A percentile compares a stretch with the other conserved stretches of the same genome.
phyloP scores from a whole-genome alignment of 2,329 filamentous ascomycete genomes.

The Esteya vermicola region DNA sequence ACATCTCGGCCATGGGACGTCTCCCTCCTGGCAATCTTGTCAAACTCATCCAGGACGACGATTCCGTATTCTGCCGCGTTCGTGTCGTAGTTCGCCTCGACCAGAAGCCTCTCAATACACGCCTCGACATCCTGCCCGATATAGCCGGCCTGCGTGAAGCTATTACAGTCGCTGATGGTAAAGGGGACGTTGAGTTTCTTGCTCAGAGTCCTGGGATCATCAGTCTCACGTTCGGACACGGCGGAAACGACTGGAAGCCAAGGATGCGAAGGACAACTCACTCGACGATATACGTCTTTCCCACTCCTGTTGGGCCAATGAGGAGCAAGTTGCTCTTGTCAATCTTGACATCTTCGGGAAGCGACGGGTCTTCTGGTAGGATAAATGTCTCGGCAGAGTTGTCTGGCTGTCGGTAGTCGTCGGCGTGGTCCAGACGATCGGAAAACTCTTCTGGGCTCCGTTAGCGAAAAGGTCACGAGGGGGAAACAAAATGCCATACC shows the following conservation, averaged over 20 bases:
- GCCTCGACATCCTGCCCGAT: conserved; percentile 97
- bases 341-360: conserved; percentile 49
- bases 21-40: conserved; percentile 87
- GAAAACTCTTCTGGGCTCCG: conserved; percentile 41
- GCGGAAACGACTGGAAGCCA: not conserved
- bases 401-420: conserved; percentile 12
- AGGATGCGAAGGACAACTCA: conserved; percentile 13
- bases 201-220: conserved; percentile 58
- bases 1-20: conserved; percentile 86
- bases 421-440: conserved; percentile 24
- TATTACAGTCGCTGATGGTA: conserved; percentile 89
- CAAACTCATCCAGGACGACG: conserved; percentile 90
- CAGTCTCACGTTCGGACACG: not conserved
- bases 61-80: conserved; percentile 79
- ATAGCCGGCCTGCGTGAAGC: conserved; percentile 91
- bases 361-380: conserved; percentile 29
- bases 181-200: conserved; percentile 91
- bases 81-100: conserved; percentile 81
- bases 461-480: conserved; percentile 18
- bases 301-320: conserved; percentile 84
- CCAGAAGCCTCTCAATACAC: conserved; percentile 78
- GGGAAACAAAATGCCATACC: conserved; percentile 31
- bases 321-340: conserved; percentile 93
- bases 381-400: conserved; percentile 27
- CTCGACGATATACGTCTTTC: conserved; percentile 87